Base-by-base conservation (phyloP, 2,329 filamentous ascomycete genomes). In the Ilyonectria robusta region DNA sequence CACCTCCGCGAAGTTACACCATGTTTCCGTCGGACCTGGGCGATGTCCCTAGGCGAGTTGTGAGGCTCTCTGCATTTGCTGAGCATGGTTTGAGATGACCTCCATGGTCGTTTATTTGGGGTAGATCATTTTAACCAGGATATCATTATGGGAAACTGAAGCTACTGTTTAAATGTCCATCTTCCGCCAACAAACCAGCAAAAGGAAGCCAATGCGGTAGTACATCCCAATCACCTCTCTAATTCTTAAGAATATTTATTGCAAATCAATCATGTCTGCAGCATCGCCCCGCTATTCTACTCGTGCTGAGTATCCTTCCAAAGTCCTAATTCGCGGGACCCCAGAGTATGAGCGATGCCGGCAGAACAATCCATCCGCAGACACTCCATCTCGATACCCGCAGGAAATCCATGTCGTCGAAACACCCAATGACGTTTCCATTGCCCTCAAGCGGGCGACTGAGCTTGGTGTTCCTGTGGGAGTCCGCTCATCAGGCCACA, bases 331-430 rank as follows among this genome's bases (percentile, higher is more conserved):
- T 17, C 53, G 64, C 15, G 64, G 64, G 15, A 62, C 64, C 6
- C 37, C 53, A 23, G 64, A 66, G 35, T 66, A 66, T 15, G 64
- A 66, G 48, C 59, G 64, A 47, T 66, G 64, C 21, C 64, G 64
- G 19, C 59, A 53, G 21, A 62, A 66, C 29, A 66, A 66, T 23
- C 64, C 64, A 53, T 53, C 64, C 13, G 64, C 64, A 9, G 59
- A 59, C 35, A 58, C 59, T 10, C 59, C 64, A 31, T 59, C 53
- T 37, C 59, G 64, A 13, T 66, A 47, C 19, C 64, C 64, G 1
- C 46, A 26, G 44, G 64, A 66, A 13, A 66, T 66, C 7, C 64
- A 66, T n/a, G 57, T 66, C 17, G 54, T 54, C 1, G 59, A 62
- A 40, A 44, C 48, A 13, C 59, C 59, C 4, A 21, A 55, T 1